Evolutionary conservation across 257 asterid species (phyloP).

Genomic region (Rubia yunnanensis): DNA sequence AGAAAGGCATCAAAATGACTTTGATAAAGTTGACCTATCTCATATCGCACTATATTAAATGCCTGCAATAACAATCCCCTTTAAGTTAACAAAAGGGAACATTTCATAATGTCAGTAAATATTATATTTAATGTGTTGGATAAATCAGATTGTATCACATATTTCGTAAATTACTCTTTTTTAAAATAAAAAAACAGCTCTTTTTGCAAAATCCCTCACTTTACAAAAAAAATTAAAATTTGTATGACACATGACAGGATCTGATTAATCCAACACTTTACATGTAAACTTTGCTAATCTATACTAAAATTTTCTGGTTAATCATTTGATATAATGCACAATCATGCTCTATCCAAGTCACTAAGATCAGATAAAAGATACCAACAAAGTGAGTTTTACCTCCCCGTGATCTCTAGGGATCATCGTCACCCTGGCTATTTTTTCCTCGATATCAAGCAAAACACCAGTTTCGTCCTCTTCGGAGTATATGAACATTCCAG

Average conservation of each 20-base stretch:
- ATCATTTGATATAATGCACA: too few relatives aligned
- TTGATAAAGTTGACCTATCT: constrained; percentile 79
- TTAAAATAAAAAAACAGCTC: too few relatives aligned
- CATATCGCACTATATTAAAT: constrained; percentile 79
- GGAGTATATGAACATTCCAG: constrained; percentile 76
- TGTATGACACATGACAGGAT: too few relatives aligned
- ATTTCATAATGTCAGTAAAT: too few relatives aligned
- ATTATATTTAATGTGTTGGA: too few relatives aligned
- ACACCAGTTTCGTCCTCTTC: constrained; percentile 77
- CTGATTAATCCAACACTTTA: too few relatives aligned
- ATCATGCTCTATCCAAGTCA: constrained; percentile 1
- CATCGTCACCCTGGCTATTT: constrained; percentile 76
- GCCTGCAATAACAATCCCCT: constrained; percentile 44
- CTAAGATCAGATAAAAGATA: neutral
- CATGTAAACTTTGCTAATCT: too few relatives aligned
- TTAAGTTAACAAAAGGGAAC: constrained; percentile 10
- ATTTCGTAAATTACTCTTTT: too few relatives aligned
- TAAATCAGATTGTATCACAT: too few relatives aligned
- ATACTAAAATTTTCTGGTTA: too few relatives aligned
- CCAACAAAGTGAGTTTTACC: constrained; percentile 27
- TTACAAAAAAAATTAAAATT: neutral
- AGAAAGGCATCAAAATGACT: constrained; percentile 88
- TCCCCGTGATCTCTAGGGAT: constrained; percentile 73
- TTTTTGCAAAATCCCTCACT: neutral
- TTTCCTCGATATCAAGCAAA: constrained; percentile 58